These are phyloP conservation scores for Crassisporium funariophilum DNA, from an alignment of 768 basidiomycete genomes.

Conservation along the genomic window DNA sequence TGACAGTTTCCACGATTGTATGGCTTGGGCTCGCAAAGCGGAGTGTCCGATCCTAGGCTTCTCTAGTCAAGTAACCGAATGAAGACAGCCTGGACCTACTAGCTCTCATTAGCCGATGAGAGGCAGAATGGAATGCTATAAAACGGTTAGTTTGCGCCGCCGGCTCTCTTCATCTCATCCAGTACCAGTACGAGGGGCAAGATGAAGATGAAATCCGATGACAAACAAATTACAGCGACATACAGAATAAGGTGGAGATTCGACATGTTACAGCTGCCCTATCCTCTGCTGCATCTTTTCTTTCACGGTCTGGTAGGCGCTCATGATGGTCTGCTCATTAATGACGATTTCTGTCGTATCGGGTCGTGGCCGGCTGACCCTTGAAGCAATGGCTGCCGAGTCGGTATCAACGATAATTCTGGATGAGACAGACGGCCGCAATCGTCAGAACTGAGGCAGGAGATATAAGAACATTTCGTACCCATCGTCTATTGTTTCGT, in stretches of 20 bases:
- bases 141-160: no score
- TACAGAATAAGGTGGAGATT: background rate
- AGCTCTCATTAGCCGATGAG: no score
- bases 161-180: background rate
- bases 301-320: slow-evolving; percentile 87
- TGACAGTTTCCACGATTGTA: no score
- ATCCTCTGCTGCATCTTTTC: slow-evolving; percentile 85
- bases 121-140: no score
- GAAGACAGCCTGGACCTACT: no score
- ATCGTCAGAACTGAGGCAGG: background rate
- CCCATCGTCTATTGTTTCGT: slow-evolving; percentile 99
- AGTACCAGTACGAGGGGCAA: no score
- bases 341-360: slow-evolving; percentile 97
- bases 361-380: slow-evolving; percentile 89
- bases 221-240: background rate
- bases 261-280: slow-evolving; percentile 58
- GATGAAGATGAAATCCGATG: no score
- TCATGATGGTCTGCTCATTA: slow-evolving; percentile 97
- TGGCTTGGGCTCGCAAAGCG: no score
- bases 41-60: no score
- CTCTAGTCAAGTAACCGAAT: no score
- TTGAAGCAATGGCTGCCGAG: slow-evolving; percentile 89
- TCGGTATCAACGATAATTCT: slow-evolving; percentile 98
- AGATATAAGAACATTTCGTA: slow-evolving; percentile 39
- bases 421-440: slow-evolving; percentile 2